phyloP scores from a whole-genome alignment of 1,284 basidiomycete species.

The Veloboletus limbatus region DNA sequence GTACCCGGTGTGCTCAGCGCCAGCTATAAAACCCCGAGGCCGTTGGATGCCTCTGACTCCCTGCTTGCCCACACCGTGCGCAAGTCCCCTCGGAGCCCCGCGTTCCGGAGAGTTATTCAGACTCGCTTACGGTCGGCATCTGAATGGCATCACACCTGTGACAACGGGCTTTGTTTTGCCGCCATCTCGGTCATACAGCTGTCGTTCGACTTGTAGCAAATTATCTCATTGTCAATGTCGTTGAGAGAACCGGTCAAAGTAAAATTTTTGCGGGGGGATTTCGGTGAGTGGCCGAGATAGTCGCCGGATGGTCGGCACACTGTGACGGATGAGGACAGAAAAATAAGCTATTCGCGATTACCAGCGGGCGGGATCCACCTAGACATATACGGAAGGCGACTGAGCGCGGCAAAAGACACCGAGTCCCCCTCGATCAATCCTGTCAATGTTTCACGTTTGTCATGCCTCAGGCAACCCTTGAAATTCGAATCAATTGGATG shows the following conservation, averaged over 20 bases:
- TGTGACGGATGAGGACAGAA: conserved; percentile 1
- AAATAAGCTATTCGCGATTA: conserved; percentile 32
- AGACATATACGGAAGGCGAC: conserved; percentile 31
- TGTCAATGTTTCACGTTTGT: conserved; percentile 38
- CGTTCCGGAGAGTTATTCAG: too few relatives aligned
- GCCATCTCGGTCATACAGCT: too few relatives aligned
- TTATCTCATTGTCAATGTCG: too few relatives aligned
- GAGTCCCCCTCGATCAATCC: conserved; percentile 33
- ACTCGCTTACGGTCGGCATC: conserved; percentile 4
- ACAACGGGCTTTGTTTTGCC: conserved; percentile 2
- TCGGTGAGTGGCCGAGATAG: conserved; percentile 9
- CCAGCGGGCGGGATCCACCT: conserved; percentile 23
- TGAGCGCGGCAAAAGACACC: conserved; percentile 24
- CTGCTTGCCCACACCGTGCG: too few relatives aligned
- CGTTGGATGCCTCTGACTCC: too few relatives aligned
- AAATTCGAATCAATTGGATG: conserved; percentile 28
- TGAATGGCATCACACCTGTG: background rate
- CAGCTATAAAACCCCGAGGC: too few relatives aligned
- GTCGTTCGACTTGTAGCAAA: background rate
- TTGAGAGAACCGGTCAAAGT: too few relatives aligned
- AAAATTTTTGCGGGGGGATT: too few relatives aligned
- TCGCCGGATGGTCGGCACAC: background rate
- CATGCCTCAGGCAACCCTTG: conserved; percentile 26
- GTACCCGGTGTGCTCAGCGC: too few relatives aligned
- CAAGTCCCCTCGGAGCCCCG: too few relatives aligned